Evolutionary conservation across 352 stramenopile genomes (phyloP), one percentile per base, ranked within the genome.

Genomic region (Globisporangium paroecandrum): DNA sequence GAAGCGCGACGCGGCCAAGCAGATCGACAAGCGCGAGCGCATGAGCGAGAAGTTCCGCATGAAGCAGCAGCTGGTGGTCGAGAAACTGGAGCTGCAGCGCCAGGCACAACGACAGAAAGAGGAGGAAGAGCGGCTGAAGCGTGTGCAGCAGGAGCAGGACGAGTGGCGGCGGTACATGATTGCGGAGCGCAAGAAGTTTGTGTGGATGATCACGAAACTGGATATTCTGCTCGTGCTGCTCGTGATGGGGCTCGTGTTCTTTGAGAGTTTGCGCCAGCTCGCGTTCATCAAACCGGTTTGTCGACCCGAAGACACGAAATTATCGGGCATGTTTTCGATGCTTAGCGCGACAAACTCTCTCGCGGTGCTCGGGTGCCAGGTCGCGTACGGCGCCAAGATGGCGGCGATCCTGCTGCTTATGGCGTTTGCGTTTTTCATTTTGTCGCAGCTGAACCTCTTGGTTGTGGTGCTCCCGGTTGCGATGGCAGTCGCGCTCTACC

Each of bases 231-330:
- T 94, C 7, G 82, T 93, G 46, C 64, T 91, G 34, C 65, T 93
- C 25, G 85, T 91, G 32, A 88, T 91, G 80, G 81, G 70, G 13
- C 70, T 93, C 36, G 84, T 92, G 24, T 94, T 93, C 64, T 90
- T 89, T 34, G 84, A 93, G 25, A 89, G 80, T 61, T 38, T 94
- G 22, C 77, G 73, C 2, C 79, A 90, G 29, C 65, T 89, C 32
- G 77, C 79, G 38, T 79, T 91, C 32, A 64, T 91, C 51, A 89
- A 85, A 58, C 82, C 83, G 3, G 65, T 86, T 32, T 93, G 85
- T 57, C 74, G 74, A 7, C 74, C 72, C 1, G 69, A 84, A 51
- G 73, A 84, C 10, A 70, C 66, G 9, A 76, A 86, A 10, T 78
- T 80, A 43, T 83, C 78, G 49, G 81, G 77, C 58, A 81, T 85